These are phyloP conservation scores for Ceratocystis ficicola DNA, from an alignment of 2,329 filamentous ascomycete genomes.

Conservation along the genomic window DNA sequence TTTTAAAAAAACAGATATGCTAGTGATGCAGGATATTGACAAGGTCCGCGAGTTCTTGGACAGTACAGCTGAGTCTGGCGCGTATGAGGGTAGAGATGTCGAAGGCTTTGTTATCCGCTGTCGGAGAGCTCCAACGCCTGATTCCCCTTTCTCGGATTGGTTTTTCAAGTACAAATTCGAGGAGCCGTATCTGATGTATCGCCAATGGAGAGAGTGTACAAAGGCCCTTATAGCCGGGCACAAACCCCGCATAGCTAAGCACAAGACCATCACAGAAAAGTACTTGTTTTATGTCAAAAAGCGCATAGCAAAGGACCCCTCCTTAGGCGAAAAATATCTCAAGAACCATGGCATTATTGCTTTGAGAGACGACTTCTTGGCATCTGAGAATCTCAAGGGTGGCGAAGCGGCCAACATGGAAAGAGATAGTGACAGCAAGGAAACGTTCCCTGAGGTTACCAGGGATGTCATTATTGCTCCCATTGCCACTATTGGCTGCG, in stretches of 20 bases:
- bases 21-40: constrained; percentile 61
- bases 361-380: constrained; percentile 76
- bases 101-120: constrained; percentile 96
- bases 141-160: constrained; percentile 66
- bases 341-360: constrained; percentile 91
- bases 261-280: constrained; percentile 77
- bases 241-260: constrained; percentile 69
- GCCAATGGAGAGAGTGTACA: constrained; percentile 96
- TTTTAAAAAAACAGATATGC: constrained; percentile 75
- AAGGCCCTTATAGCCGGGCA: constrained; percentile 72
- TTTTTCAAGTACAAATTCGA: constrained; percentile 99
- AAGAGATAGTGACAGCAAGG: constrained; percentile 34
- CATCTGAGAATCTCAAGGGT: constrained; percentile 71
- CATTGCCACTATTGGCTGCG: constrained; percentile 86
- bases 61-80: constrained; percentile 71
- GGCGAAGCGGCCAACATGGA: constrained; percentile 76
- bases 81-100: constrained; percentile 81
- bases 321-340: constrained; percentile 59
- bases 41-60: constrained; percentile 73
- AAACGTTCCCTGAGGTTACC: constrained; percentile 40
- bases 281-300: constrained; percentile 73
- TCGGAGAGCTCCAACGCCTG: constrained; percentile 48
- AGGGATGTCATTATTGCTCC: constrained; percentile 72
- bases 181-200: constrained; percentile 96
- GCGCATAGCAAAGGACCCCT: constrained; percentile 55